Percentiles rank a stretch among this genome's conserved stretches.
Evolutionary conservation across 2,329 filamentous ascomycete genomes (phyloP).

Genomic region (Sporothrix euskadiensis): DNA sequence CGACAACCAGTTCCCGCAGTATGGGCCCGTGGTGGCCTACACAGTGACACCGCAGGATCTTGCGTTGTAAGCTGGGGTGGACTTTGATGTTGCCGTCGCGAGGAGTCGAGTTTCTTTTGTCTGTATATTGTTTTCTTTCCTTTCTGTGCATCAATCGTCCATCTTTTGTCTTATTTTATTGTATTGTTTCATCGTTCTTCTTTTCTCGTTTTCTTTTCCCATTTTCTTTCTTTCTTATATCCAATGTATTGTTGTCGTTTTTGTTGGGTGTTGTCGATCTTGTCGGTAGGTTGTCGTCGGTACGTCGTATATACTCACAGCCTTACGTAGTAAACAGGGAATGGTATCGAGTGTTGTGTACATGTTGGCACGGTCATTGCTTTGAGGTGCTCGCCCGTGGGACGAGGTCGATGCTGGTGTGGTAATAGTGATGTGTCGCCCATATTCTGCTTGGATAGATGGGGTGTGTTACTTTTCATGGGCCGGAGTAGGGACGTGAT

Average conservation of each 20-base stretch:
- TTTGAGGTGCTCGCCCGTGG: not conserved
- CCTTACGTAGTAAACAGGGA: not conserved
- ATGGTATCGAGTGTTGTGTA: not conserved
- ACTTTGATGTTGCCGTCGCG: too few relatives aligned
- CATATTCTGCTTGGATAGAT: not conserved
- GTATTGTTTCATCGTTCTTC: not conserved
- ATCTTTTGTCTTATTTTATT: not conserved
- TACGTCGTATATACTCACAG: not conserved
- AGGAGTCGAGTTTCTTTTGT: not conserved
- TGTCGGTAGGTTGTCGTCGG: not conserved
- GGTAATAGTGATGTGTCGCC: not conserved
- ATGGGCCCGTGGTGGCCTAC: constrained; percentile 29
- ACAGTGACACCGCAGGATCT: constrained; percentile 11
- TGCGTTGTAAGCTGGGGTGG: not conserved
- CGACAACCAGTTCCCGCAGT: constrained; percentile 34
- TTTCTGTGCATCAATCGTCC: not conserved
- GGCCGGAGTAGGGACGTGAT: not conserved
- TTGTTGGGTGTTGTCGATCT: not conserved
- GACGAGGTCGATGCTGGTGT: too few relatives aligned
- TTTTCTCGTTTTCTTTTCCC: too few relatives aligned
- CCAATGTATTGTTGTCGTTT: not conserved
- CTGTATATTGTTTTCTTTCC: not conserved
- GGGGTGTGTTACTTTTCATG: not conserved
- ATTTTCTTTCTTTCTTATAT: not conserved
- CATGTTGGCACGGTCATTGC: too few relatives aligned